A percentile compares a stretch with the other conserved stretches of the same genome.
Evolutionary conservation across 1,284 basidiomycete genomes (phyloP).

Genomic region (Malassezia globosa): DNA sequence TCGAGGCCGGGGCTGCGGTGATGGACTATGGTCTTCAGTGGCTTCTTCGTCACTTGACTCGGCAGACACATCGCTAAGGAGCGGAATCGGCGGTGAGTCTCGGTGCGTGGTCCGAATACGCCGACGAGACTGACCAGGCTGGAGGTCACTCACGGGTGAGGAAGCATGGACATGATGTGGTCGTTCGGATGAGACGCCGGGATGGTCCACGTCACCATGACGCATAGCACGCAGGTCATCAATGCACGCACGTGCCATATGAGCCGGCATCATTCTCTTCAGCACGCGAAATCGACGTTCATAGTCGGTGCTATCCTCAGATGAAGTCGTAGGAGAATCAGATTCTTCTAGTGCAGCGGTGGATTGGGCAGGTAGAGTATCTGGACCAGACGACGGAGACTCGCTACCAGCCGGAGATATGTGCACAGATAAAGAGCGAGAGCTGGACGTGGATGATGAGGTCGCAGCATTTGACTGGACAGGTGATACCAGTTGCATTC

Average conservation of each 20-base stretch:
- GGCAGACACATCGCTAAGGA: constrained; percentile 21
- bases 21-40: too few relatives aligned
- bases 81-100: constrained; percentile 17
- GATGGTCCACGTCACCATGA: constrained; percentile 36
- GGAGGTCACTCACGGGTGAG: constrained; percentile 11
- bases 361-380: too few relatives aligned
- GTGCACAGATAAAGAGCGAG: too few relatives aligned
- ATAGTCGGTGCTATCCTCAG: constrained; percentile 33
- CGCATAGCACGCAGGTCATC: constrained; percentile 41
- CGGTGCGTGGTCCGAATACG: constrained; percentile 20
- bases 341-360: too few relatives aligned
- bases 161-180: background rate
- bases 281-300: constrained; percentile 37
- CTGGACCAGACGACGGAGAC: too few relatives aligned
- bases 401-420: too few relatives aligned
- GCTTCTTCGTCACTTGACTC: constrained; percentile 12
- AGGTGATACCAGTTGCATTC: background rate
- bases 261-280: constrained; percentile 42
- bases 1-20: background rate
- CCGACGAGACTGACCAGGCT: constrained; percentile 28
- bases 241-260: constrained; percentile 38
- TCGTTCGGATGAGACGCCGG: constrained; percentile 9
- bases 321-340: background rate
- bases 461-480: background rate
- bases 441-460: background rate